Conservation (phyloP, 2,329 filamentous ascomycete genomes). For the Arthrobotrys entomopaga region DNA sequence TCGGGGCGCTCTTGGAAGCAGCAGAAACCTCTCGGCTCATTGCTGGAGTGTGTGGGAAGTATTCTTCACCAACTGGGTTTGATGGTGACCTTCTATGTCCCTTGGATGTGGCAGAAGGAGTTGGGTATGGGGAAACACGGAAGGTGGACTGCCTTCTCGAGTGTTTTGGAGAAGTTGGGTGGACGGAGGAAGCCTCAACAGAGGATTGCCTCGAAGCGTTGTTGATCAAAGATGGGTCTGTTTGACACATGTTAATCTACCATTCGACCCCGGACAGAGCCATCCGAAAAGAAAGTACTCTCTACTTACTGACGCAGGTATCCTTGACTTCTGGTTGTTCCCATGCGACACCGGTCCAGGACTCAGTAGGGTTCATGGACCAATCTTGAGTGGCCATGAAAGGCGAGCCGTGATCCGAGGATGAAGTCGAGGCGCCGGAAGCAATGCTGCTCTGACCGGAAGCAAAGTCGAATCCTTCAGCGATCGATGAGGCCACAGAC, state of each 20-base stretch:
- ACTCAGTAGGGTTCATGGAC: constrained; percentile 39
- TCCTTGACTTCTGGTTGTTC: constrained; percentile 53
- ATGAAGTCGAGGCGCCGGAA: constrained; percentile 50
- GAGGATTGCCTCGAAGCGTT: constrained; percentile 51
- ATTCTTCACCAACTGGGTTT: constrained; percentile 41
- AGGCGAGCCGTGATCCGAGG: constrained; percentile 54
- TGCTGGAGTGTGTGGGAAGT: constrained; percentile 46
- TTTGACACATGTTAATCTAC: constrained; percentile 7
- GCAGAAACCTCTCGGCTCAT: constrained; percentile 44
- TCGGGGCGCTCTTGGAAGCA: constrained; percentile 38
- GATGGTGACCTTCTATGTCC: constrained; percentile 49
- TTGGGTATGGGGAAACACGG: constrained; percentile 50
- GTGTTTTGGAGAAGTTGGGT: constrained; percentile 54
- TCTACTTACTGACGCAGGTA: constrained; percentile 52
- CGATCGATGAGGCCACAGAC: constrained; percentile 47
- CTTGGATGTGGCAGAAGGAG: constrained; percentile 45
- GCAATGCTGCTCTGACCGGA: constrained; percentile 53
- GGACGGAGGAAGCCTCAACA: constrained; percentile 29
- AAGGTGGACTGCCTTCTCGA: constrained; percentile 45
- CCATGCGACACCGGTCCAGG: constrained; percentile 50
- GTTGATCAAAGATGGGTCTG: constrained; percentile 53
- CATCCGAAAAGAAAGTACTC: not conserved
- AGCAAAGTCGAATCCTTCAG: constrained; percentile 51
- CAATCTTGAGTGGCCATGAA: constrained; percentile 50
- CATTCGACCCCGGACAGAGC: not conserved